Percentiles rank a stretch among this genome's conserved stretches.
phyloP scores from a whole-genome alignment of 768 basidiomycete species.

The Podaxis carcinomalis region DNA sequence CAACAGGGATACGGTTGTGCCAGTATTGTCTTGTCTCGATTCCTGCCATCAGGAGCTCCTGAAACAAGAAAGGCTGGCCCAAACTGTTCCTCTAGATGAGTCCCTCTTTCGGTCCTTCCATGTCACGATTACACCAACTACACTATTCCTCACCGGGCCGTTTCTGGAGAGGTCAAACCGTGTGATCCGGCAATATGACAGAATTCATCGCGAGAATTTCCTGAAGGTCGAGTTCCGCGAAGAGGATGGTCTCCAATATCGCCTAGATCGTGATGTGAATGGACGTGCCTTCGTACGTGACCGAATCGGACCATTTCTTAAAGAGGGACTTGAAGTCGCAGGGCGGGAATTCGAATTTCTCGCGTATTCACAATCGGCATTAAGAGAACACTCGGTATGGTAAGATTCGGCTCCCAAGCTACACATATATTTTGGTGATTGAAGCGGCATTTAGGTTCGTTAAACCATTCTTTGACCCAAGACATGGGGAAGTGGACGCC shows the following conservation, averaged over 20 bases:
- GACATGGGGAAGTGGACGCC: conserved; percentile 31
- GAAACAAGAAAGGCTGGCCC: conserved; percentile 16
- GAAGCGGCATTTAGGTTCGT: conserved; percentile 46
- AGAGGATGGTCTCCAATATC: conserved; percentile 48
- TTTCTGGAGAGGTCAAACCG: conserved; percentile 58
- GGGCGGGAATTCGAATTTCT: conserved; percentile 56
- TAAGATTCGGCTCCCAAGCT: conserved; percentile 14
- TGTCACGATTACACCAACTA: conserved; percentile 48
- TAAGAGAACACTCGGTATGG: conserved; percentile 61
- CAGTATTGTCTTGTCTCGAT: conserved; percentile 21
- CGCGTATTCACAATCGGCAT: conserved; percentile 68
- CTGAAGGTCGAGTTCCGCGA: conserved; percentile 62
- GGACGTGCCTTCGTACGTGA: conserved; percentile 41
- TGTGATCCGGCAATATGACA: conserved; percentile 48
- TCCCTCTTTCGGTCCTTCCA: conserved; percentile 24
- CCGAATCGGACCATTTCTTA: conserved; percentile 40
- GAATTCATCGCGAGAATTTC: conserved; percentile 46
- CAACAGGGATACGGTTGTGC: conserved; percentile 19
- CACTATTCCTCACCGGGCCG: conserved; percentile 48
- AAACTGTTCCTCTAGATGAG: conserved; percentile 23
- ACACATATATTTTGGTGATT: background rate
- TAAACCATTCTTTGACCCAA: conserved; percentile 39
- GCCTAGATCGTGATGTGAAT: conserved; percentile 54
- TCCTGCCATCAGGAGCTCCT: conserved; percentile 24
- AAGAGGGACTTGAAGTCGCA: conserved; percentile 45